Evolutionary conservation across 2,329 filamentous ascomycete genomes (phyloP).

Genomic region (Colletotrichum viniferum): DNA sequence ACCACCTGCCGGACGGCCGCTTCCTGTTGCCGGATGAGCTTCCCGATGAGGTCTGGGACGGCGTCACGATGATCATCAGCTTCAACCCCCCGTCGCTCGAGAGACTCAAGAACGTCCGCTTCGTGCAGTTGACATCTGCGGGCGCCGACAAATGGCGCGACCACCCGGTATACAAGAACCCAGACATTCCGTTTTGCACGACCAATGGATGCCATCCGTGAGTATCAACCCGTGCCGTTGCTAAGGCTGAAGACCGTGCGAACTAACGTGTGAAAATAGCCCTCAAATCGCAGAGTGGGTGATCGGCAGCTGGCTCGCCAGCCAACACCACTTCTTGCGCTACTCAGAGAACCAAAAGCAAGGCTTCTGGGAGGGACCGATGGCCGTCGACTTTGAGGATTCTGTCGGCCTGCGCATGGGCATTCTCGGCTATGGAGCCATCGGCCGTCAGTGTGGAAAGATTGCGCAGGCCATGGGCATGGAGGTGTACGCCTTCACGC

Average conservation of each 20-base stretch:
- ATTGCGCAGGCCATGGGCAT: conserved; percentile 67
- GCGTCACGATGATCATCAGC: conserved; percentile 43
- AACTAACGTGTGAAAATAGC: conserved; percentile 16
- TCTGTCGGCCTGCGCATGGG: conserved; percentile 40
- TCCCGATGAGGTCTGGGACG: conserved; percentile 36
- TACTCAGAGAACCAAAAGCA: conserved; percentile 33
- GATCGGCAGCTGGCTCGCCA: conserved; percentile 37
- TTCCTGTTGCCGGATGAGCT: conserved; percentile 29
- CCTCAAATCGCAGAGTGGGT: conserved; percentile 48
- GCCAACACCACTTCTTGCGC: conserved; percentile 33
- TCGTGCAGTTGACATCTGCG: conserved; percentile 48
- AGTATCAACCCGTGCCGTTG: conserved; percentile 7
- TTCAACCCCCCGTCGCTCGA: conserved; percentile 34
- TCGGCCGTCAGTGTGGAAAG: conserved; percentile 45
- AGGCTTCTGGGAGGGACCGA: conserved; percentile 28
- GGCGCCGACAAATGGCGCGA: conserved; percentile 47
- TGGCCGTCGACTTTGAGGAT: conserved; percentile 30
- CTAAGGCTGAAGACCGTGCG: rapidly evolving
- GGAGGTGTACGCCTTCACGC: conserved; percentile 71
- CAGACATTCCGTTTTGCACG: conserved; percentile 41
- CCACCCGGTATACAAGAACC: conserved; percentile 36
- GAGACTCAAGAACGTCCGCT: conserved; percentile 40
- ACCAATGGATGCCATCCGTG: conserved; percentile 47
- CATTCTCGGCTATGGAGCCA: conserved; percentile 49
- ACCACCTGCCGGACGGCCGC: conserved; percentile 19